phyloP scores from a whole-genome alignment of 2,329 filamentous ascomycete genomes.

The Stagonosporopsis chrysanthemi region DNA sequence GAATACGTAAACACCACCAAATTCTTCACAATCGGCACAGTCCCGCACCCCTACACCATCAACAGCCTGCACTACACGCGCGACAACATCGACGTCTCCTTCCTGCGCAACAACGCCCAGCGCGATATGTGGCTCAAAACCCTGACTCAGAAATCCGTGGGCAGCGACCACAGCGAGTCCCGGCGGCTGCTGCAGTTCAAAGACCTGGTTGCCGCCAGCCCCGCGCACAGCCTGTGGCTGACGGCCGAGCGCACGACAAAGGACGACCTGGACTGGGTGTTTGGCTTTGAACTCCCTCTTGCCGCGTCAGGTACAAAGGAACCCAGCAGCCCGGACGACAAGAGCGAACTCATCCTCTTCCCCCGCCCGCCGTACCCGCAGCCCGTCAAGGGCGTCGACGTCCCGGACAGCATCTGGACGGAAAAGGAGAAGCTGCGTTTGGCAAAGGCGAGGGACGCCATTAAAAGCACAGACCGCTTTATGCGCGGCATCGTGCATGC shows the following conservation, averaged over 20 bases:
- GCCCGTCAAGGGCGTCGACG: conserved; percentile 58
- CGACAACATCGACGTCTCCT: conserved; percentile 52
- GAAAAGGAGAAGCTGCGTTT: conserved; percentile 65
- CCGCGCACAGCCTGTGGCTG: conserved; percentile 78
- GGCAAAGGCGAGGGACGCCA: conserved; percentile 56
- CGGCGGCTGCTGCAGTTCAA: conserved; percentile 79
- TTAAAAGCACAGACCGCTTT: conserved; percentile 45
- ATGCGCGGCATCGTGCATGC: conserved; percentile 48
- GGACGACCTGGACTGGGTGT: conserved; percentile 83
- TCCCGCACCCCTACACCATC: conserved; percentile 91
- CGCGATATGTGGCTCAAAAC: conserved; percentile 82
- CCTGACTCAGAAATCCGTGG: conserved; percentile 74
- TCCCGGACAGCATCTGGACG: conserved; percentile 62
- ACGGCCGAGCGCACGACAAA: conserved; percentile 71
- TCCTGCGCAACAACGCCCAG: conserved; percentile 64
- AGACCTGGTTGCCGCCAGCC: conserved; percentile 73
- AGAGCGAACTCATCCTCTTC: conserved; percentile 59
- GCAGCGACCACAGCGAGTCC: conserved; percentile 67
- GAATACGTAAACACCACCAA: conserved; percentile 75
- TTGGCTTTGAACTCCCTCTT: conserved; percentile 82
- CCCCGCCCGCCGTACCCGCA: conserved; percentile 56
- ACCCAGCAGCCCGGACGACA: conserved; percentile 65
- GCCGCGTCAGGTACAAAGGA: conserved; percentile 61
- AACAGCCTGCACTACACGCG: conserved; percentile 69
- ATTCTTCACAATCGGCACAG: conserved; percentile 81